Base-by-base conservation (phyloP, 768 basidiomycete species). In the Pleurotus tuoliensis region DNA sequence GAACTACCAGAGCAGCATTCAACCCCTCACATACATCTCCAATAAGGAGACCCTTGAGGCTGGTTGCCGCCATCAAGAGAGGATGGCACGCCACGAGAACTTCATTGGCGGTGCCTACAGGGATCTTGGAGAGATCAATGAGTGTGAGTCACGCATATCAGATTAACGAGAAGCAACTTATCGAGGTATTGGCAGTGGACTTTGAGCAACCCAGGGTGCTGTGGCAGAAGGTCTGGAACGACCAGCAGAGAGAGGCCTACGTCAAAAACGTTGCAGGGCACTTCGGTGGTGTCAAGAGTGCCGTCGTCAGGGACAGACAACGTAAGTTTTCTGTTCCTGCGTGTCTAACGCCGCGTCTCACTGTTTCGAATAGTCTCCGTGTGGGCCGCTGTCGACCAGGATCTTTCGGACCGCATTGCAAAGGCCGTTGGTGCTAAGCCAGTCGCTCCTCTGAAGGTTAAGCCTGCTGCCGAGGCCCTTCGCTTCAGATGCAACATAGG, bases 1-100 rank as follows among this genome's bases (percentile, higher is more conserved):
- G 59, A 93, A 92, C 79, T 97, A 96, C 78, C 83, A 87, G 74
- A 89, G 87, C 73, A 80, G 80, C 48, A 82, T 94, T 67, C 71
- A 78, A 46, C 88, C 91, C 6, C 80, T 97, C 57, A 69, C 72
- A n/a, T 93, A 88, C 77, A 69, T 73, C 57, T 73, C 65, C 27
- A 71, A 72, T 55, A 75, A 76, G 64, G 80, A 74, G 45, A 77
- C 76, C 63, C 69, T 77, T 39, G 71, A 84, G 3, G 74, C 67
- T 22, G 30, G 63, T 55, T 71, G 64, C 15, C 73, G 78, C 43
- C 77, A 84, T 58, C 27, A 30, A 4, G 76, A 76, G 58, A 63
- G 67, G 46, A 65, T 72, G 47, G 71, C 66, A 34, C 73, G 72
- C 56, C 92, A 96, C 71, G 93, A 94, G 76, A 74, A 75, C 60